Percentiles rank a stretch among this genome's conserved stretches.
Evolutionary conservation across 148 eudicot genomes (phyloP).

Genomic region (Diospyros kaki): DNA sequence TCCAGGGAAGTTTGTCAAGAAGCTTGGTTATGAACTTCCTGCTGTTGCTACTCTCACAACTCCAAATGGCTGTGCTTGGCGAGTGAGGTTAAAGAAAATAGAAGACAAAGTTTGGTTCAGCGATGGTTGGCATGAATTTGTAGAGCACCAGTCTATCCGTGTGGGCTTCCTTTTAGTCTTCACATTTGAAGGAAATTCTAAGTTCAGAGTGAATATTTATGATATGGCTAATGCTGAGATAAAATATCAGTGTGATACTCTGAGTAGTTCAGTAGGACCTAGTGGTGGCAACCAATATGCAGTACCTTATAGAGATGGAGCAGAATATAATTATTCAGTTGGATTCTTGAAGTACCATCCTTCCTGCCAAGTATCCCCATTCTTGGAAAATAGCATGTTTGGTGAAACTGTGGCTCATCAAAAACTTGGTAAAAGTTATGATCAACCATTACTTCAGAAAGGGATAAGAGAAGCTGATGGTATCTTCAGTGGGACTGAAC

Average conservation of each 20-base stretch:
- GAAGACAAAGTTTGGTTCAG: conserved; percentile 30
- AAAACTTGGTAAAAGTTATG: conserved; percentile 3
- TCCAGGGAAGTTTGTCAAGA: conserved; percentile 14
- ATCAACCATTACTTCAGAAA: conserved; percentile 3
- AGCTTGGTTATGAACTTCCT: conserved; percentile 21
- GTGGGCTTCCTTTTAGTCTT: conserved; percentile 38
- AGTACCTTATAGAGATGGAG: conserved; percentile 13
- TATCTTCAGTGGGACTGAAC: not conserved
- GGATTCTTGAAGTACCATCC: not conserved
- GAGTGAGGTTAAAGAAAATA: conserved; percentile 26
- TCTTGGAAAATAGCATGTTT: conserved; percentile 3
- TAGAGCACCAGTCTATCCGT: conserved; percentile 28
- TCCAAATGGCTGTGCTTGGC: conserved; percentile 38
- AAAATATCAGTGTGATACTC: conserved; percentile 19
- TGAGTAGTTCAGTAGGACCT: not conserved
- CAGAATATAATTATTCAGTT: conserved; percentile 9
- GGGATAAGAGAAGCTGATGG: conserved; percentile 4
- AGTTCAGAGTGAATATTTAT: conserved; percentile 38
- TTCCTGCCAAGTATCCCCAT: not conserved
- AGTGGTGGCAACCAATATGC: not conserved
- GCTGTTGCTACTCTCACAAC: conserved; percentile 23
- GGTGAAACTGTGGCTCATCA: not conserved
- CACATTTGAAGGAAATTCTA: conserved; percentile 33
- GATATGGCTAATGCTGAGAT: conserved; percentile 37
- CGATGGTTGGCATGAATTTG: conserved; percentile 44